These are phyloP conservation scores for Kwoniella bestiolae DNA, from an alignment of 768 basidiomycete species.

Conservation along the genomic window DNA sequence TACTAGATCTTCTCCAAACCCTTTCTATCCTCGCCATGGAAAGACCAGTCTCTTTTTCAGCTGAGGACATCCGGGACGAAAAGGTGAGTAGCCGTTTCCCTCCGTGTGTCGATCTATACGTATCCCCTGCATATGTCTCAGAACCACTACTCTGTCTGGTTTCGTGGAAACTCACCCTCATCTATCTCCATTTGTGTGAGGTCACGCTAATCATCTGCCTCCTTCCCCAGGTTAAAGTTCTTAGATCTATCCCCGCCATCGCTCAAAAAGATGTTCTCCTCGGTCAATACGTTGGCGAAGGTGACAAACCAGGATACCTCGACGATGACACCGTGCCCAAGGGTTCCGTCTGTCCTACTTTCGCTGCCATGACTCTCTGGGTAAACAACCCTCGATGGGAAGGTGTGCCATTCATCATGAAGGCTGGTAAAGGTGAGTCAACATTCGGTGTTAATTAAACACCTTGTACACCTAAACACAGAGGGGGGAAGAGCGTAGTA, in stretches of 20 bases:
- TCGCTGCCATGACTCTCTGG: constrained; percentile 84
- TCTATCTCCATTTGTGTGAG: no score
- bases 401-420: constrained; percentile 96
- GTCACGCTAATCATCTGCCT: constrained; percentile 4
- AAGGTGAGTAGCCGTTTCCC: constrained; percentile 66
- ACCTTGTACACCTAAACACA: no score
- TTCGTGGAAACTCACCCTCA: no score
- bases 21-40: constrained; percentile 96
- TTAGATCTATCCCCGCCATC: constrained; percentile 86
- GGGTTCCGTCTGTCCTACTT: constrained; percentile 90
- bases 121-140: no score
- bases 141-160: no score
- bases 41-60: constrained; percentile 92
- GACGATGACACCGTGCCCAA: constrained; percentile 95
- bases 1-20: constrained; percentile 87
- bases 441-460: no score
- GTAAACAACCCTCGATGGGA: constrained; percentile 98
- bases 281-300: constrained; percentile 85
- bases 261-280: constrained; percentile 77
- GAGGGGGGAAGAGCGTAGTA: no score
- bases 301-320: constrained; percentile 91
- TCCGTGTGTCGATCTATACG: not conserved
- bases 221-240: constrained; percentile 82
- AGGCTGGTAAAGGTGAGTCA: constrained; percentile 93
- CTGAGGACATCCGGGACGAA: constrained; percentile 97